Percentiles rank a stretch among this genome's conserved stretches.
Conservation (phyloP, 2,329 filamentous ascomycete genomes). For the Didymella glomerata region DNA sequence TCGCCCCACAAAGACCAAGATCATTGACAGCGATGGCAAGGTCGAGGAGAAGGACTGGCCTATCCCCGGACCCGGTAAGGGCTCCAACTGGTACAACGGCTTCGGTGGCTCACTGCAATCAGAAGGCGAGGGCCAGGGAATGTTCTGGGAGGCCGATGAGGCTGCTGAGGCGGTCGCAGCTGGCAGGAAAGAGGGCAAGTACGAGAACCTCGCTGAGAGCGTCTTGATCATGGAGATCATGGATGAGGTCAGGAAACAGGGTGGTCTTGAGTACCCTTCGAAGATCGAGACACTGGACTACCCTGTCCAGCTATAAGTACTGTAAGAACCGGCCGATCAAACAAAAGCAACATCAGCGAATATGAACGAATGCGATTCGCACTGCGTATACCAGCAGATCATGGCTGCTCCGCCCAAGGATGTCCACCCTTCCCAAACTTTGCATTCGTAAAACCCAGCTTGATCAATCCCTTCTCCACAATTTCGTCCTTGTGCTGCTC, state of each 20-base stretch:
- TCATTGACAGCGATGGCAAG: constrained; percentile 64
- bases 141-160: constrained; percentile 91
- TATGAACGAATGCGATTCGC: not conserved
- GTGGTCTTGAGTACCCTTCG: constrained; percentile 69
- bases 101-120: constrained; percentile 55
- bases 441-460: constrained; percentile 25
- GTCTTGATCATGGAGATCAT: constrained; percentile 84
- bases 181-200: constrained; percentile 76
- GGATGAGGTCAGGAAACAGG: constrained; percentile 73
- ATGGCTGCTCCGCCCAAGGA: constrained; percentile 17
- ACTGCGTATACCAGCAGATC: not conserved
- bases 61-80: constrained; percentile 58
- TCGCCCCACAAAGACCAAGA: constrained; percentile 70
- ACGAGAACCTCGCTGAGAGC: constrained; percentile 73
- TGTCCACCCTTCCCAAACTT: constrained; percentile 25
- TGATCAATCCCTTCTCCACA: constrained; percentile 35
- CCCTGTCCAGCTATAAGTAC: constrained; percentile 39
- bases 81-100: constrained; percentile 58
- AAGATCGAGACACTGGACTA: constrained; percentile 66
- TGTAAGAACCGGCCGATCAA: not conserved
- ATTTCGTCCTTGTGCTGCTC: constrained; percentile 39
- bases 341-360: not conserved
- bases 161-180: constrained; percentile 77
- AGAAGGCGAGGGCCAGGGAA: constrained; percentile 74
- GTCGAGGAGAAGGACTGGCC: constrained; percentile 58